phyloP scores from a whole-genome alignment of 306 rosid species.

The Dryas drummondii region DNA sequence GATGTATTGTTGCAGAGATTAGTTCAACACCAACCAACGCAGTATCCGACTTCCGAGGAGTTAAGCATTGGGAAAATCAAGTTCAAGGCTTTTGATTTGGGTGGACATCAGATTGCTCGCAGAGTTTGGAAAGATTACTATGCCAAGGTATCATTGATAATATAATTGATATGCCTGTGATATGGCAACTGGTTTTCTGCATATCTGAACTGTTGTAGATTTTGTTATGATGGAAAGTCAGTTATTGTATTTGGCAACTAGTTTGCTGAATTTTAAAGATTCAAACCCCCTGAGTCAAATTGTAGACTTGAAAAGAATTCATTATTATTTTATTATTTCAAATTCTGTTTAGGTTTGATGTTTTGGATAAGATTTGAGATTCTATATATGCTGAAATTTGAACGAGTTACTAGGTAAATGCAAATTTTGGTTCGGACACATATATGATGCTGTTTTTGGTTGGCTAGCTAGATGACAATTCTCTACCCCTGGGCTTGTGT shows the following conservation, averaged over 20 bases:
- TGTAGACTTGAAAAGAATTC: neutral
- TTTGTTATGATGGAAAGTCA: neutral
- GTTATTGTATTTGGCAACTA: neutral
- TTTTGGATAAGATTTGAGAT: neutral
- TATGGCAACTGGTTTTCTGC: neutral
- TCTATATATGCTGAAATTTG: no score
- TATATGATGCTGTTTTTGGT: neutral
- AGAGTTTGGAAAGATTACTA: conserved; percentile 89
- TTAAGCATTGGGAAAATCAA: conserved; percentile 81
- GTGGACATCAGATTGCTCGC: conserved; percentile 80
- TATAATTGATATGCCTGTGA: neutral
- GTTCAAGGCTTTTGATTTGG: conserved; percentile 87
- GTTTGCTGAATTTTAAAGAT: neutral
- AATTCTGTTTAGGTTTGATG: neutral
- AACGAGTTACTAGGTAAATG: no score
- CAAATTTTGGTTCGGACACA: neutral
- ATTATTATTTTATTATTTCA: neutral
- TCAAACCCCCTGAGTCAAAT: neutral
- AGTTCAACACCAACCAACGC: conserved; percentile 87
- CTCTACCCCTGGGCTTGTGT: neutral
- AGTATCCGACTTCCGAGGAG: conserved; percentile 82
- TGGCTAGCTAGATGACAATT: neutral
- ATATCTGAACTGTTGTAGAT: neutral
- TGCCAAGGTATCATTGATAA: conserved; percentile 54
- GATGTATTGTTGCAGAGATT: conserved; percentile 57